Conservation (phyloP, 164 flowering plant genomes). For the Aristolochia fimbriata region DNA sequence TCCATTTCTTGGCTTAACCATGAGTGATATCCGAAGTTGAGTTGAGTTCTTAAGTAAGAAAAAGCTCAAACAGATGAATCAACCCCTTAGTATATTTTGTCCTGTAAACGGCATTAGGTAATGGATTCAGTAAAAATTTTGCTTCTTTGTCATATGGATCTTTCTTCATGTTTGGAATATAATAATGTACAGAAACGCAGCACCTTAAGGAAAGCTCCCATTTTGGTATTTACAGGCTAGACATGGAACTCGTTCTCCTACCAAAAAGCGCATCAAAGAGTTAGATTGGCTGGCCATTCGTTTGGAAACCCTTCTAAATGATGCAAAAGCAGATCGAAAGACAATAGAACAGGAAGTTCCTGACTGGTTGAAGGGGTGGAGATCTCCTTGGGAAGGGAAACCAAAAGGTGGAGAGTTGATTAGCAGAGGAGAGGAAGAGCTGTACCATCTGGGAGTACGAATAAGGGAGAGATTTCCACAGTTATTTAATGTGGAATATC, state of each 20-base stretch:
- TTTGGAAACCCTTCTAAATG: slow-evolving; percentile 40
- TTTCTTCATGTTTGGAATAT: too few species aligned
- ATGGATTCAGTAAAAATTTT: too few species aligned
- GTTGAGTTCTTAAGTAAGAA: too few species aligned
- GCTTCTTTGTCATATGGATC: too few species aligned
- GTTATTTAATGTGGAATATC: slow-evolving; percentile 65
- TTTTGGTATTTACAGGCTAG: slow-evolving; percentile 47
- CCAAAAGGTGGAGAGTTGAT: slow-evolving; percentile 71
- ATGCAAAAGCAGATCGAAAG: slow-evolving; percentile 29
- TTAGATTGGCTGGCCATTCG: slow-evolving; percentile 45
- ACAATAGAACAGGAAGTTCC: slow-evolving; percentile 32
- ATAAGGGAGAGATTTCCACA: slow-evolving; percentile 50
- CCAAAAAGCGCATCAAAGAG: slow-evolving; percentile 71
- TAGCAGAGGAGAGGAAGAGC: slow-evolving; percentile 66
- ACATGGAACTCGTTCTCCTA: slow-evolving; percentile 95
- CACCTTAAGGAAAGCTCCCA: too few species aligned
- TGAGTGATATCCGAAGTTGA: too few species aligned
- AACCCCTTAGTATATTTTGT: too few species aligned
- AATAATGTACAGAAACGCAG: too few species aligned
- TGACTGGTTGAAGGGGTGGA: slow-evolving; percentile 73
- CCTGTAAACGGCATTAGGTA: too few species aligned
- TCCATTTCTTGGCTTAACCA: too few species aligned
- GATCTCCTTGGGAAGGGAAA: slow-evolving; percentile 93
- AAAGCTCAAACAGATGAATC: too few species aligned
- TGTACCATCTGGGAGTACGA: slow-evolving; percentile 69